Conservation (phyloP, 2,329 filamentous ascomycete species). For the Aspergillus chevalieri region DNA sequence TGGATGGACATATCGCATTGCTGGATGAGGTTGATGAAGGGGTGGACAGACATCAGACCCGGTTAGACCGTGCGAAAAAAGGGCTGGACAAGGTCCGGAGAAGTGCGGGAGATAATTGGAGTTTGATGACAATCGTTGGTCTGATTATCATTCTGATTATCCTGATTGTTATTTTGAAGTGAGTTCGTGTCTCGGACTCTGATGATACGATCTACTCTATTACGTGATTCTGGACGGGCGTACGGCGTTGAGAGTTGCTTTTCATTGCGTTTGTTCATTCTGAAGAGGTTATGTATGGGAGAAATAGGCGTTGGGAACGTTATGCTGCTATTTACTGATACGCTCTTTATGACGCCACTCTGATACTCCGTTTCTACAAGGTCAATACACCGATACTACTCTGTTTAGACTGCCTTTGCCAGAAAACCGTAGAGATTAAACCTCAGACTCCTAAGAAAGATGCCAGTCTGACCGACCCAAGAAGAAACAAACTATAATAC, state of each 20-base stretch:
- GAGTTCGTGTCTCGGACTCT: conserved; percentile 14
- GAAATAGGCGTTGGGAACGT: neutral
- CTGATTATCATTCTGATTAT: conserved; percentile 77
- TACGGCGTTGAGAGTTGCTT: neutral
- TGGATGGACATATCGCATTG: conserved; percentile 82
- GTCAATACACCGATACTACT: too few species aligned
- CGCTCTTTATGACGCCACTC: too few species aligned
- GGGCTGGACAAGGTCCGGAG: conserved; percentile 66
- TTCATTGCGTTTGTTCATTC: neutral
- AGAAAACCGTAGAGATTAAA: neutral
- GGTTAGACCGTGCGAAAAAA: conserved; percentile 68
- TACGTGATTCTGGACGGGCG: neutral
- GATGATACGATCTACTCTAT: neutral
- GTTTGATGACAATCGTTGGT: conserved; percentile 73
- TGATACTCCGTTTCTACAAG: too few species aligned
- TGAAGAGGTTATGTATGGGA: neutral
- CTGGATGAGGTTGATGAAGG: conserved; percentile 81
- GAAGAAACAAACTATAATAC: neutral
- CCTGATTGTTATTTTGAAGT: conserved; percentile 77
- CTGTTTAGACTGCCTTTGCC: too few species aligned
- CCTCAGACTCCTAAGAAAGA: neutral
- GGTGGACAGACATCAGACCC: conserved; percentile 71
- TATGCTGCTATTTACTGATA: neutral
- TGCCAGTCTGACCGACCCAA: neutral
- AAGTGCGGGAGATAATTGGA: conserved; percentile 77